Evolutionary conservation across 768 basidiomycete species (phyloP), one percentile per base, ranked within the genome.

Genomic region (Cystobasidium ongulense): DNA sequence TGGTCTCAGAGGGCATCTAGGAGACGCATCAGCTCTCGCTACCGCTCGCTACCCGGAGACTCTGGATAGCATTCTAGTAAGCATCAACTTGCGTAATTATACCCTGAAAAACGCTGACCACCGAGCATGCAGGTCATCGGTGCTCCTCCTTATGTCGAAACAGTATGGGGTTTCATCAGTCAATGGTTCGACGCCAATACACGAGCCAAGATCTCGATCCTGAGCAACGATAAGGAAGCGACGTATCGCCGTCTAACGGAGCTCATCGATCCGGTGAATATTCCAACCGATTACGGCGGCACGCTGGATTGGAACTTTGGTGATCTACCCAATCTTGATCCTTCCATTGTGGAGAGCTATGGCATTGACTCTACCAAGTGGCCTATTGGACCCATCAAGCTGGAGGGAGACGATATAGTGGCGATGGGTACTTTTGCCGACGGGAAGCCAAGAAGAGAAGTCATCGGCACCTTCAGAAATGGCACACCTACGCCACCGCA

Each of bases 31-130:
- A 50, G 82, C 82, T 23, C 84, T 92, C 50, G 89, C 89, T 0
- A 89, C 88, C 0, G 89, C 88, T 8, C 88, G 90, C 77, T 91
- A 91, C 79, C 90, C 90, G 0, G 90, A 92, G 80, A 90, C 89
- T 0, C 82, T 91, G 84, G 85, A 71, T 54, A 71, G 68, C 39
- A 71, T 71, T 39, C 86, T 88, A 76, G 87, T 84, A 23, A 17
- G 63, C 39, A 18, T 43, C 61, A 33, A 31, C 18, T 2, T 7
- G 8, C 2, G 39, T 21, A 4, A 25, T 8, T 31, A 25, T 25
- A 29, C 10, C 1, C 25, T 23, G 1, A 25, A n/a, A 23, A 54
- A 31, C 35, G 27, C 17, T 66, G 39, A 7, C 29, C 8, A 29
- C 1, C 15, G 11, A 3, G 18, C 33, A 13, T 11, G 57, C 25